Evolutionary conservation across 768 basidiomycete species (phyloP).

Genomic region (button mushroom (Agaricus bisporus)): DNA sequence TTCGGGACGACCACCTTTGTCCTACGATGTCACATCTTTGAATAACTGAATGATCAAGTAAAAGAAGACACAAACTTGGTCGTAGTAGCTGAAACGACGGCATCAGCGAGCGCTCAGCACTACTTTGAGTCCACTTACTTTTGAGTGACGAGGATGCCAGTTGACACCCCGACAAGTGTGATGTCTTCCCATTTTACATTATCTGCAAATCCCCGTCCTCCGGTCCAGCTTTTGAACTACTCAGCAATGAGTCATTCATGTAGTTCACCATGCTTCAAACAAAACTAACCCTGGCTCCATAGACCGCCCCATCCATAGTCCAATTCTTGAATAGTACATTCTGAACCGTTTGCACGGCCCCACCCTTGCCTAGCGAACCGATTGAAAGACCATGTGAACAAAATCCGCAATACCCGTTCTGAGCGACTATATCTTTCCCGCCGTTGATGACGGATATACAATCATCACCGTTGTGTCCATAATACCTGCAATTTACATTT

Average conservation of each 20-base stretch:
- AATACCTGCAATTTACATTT: slow-evolving; percentile 20
- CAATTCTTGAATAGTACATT: slow-evolving; percentile 43
- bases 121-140: slow-evolving; percentile 20
- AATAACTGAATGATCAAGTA: no score
- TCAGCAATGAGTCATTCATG: background rate
- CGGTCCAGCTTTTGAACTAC: slow-evolving; percentile 44
- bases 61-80: background rate
- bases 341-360: slow-evolving; percentile 32
- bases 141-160: slow-evolving; percentile 41
- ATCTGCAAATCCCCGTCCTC: slow-evolving; percentile 39
- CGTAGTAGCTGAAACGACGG: background rate
- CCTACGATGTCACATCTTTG: slow-evolving; percentile 13
- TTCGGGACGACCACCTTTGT: slow-evolving; percentile 26
- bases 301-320: slow-evolving; percentile 44
- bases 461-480: slow-evolving; percentile 43
- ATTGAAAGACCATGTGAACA: slow-evolving; percentile 44
- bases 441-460: slow-evolving; percentile 43
- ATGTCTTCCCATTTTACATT: slow-evolving; percentile 45
- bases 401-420: slow-evolving; percentile 39
- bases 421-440: slow-evolving; percentile 36
- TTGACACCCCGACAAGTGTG: slow-evolving; percentile 35
- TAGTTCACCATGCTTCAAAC: background rate
- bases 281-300: slow-evolving; percentile 32
- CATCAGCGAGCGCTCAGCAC: slow-evolving; percentile 16
- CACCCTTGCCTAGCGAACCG: slow-evolving; percentile 37